Evolutionary conservation across 176 grass and related monocot species (phyloP).

Genomic region (Dendrocalamus sinicus): DNA sequence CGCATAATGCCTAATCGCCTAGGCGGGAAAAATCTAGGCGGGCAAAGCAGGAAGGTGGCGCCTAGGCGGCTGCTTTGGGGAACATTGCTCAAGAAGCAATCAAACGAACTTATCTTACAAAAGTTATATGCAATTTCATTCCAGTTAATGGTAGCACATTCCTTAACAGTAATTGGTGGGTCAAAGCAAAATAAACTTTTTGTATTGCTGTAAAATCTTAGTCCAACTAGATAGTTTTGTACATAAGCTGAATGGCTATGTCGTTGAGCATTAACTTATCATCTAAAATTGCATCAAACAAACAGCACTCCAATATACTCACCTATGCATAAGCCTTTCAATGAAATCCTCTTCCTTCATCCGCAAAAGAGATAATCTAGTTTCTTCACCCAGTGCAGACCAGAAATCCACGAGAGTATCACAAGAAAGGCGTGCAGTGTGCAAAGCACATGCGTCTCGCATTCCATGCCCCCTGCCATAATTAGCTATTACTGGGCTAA

Average conservation of each 20-base stretch:
- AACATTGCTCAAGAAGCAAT: neutral
- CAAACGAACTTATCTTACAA: neutral
- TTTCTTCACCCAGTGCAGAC: conserved; percentile 76
- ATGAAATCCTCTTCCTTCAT: conserved; percentile 97
- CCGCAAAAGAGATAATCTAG: conserved; percentile 66
- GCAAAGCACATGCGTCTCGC: conserved; percentile 84
- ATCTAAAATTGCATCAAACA: conserved; percentile 14
- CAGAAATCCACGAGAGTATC: conserved; percentile 84
- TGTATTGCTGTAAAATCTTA: neutral
- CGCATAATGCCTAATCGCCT: too few species aligned
- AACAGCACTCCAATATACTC: neutral
- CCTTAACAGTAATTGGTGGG: neutral
- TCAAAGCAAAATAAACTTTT: conserved; percentile 6
- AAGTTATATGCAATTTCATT: neutral
- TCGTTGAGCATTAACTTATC: neutral
- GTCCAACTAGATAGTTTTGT: neutral
- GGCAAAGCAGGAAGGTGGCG: too few species aligned
- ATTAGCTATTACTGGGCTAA: conserved; percentile 70
- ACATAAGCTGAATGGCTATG: neutral
- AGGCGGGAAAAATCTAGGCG: too few species aligned
- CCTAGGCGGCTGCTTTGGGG: too few species aligned
- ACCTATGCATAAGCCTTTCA: conserved; percentile 88
- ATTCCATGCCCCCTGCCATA: conserved; percentile 80
- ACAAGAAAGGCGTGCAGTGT: conserved; percentile 84
- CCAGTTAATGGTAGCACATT: conserved; percentile 1